Base-by-base conservation (phyloP, 352 stramenopile species). In the Halophytophthora polymorphica region DNA sequence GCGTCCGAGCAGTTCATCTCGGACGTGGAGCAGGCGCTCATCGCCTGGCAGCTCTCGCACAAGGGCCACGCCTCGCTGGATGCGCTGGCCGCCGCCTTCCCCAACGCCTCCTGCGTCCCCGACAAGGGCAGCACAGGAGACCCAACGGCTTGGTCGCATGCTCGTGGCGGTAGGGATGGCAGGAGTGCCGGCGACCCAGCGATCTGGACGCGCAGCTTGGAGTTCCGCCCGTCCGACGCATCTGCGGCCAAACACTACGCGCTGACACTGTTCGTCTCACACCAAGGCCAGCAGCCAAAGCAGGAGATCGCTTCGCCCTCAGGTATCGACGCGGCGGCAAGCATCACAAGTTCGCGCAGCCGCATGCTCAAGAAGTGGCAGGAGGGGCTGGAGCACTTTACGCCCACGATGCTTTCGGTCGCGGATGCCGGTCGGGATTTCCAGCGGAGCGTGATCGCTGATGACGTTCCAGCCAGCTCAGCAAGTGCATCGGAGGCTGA, bases 1-100 rank as follows among this genome's bases (percentile, higher is more conserved):
- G 65, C 64, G 53, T 67, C 83, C 42, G 83, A 93, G 63, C 77
- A 88, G 64, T 89, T 93, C 66, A 59, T 88, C 13, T 74, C 83
- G 21, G 79, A 86, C 56, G 38, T 87, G 29, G 83, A 93, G 63
- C 78, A 90, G 59, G 69, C 72, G 45, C 70, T 93, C 19, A 77
- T 88, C 31, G 52, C 57, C 21, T 93, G 83, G 83, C 68, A 83
- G 23, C 56, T 93, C 18, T 46, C 60, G 6, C 72, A 76, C 56
- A 86, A 88, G 45, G 80, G 83, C 56, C 73, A 90, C 59, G 70
- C 76, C 42, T 70, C 77, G 19, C 39, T 71, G 2, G 61, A 75
- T 29, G 66, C 71, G 23, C 59, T 73, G 12, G 55, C 53, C 8
- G 56, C 68, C 6, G 45, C 59, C 15, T 40, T 47, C 13, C 54